A percentile compares a stretch with the other conserved stretches of the same genome.
Evolutionary conservation across 2,329 filamentous ascomycete species (phyloP).

Genomic region (Aspergillus hortae): DNA sequence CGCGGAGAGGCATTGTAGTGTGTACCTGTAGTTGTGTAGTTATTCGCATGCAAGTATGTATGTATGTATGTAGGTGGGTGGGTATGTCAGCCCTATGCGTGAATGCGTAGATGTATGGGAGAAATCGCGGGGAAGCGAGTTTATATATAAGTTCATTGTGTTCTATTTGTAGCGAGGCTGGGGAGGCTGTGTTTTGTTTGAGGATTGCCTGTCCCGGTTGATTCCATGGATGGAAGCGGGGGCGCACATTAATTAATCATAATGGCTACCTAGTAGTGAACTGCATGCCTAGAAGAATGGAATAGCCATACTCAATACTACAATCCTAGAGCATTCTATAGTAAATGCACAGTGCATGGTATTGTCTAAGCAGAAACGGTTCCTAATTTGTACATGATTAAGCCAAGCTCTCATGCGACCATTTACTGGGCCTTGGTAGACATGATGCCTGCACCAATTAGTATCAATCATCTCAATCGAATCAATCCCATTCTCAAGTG

Average conservation of each 20-base stretch:
- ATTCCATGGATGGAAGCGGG: not conserved
- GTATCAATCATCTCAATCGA: not conserved
- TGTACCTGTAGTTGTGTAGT: no score
- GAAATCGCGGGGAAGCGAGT: not conserved
- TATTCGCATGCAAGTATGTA: not conserved
- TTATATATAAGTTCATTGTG: not conserved
- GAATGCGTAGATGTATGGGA: not conserved
- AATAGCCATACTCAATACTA: no score
- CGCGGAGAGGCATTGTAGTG: slow-evolving; percentile 54
- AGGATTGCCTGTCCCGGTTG: not conserved
- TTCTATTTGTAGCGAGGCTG: not conserved
- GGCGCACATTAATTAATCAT: no score
- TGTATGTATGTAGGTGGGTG: not conserved
- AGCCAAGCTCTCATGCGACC: slow-evolving; percentile 28
- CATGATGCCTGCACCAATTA: slow-evolving; percentile 34
- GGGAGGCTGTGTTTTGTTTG: not conserved
- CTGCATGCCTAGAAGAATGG: no score
- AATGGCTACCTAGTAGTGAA: no score
- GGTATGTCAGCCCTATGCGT: not conserved
- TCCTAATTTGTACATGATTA: slow-evolving; percentile 41
- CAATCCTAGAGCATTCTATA: no score
- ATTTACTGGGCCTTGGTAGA: slow-evolving; percentile 38
- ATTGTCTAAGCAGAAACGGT: slow-evolving; percentile 34
- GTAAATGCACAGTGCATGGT: no score
- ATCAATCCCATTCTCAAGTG: no score